phyloP scores from a whole-genome alignment of 2,329 filamentous ascomycete genomes.

The Talaromyces sp. region DNA sequence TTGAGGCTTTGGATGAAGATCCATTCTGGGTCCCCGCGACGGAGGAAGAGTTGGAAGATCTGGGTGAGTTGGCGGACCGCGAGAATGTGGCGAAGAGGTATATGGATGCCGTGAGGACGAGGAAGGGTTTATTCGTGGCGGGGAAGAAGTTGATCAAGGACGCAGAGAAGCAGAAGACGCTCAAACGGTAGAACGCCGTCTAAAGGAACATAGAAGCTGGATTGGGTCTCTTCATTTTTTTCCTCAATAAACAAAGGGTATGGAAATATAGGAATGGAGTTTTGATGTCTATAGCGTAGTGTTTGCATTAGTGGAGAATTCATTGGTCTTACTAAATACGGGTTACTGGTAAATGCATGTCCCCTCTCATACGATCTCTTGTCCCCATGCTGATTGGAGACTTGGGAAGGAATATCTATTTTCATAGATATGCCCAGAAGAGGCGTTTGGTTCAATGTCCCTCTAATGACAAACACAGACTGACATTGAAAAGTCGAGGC shows the following conservation, averaged over 20 bases:
- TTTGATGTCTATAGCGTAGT: not conserved
- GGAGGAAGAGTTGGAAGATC: conserved; percentile 92
- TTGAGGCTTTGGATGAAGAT: conserved; percentile 89
- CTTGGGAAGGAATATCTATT: conserved; percentile 2
- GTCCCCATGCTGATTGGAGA: not conserved
- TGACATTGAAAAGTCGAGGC: conserved; percentile 40
- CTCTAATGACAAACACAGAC: conserved; percentile 45
- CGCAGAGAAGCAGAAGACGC: conserved; percentile 85
- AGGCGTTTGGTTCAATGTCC: conserved; percentile 30
- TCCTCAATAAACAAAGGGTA: no score
- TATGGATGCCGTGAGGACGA: conserved; percentile 79
- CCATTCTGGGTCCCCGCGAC: conserved; percentile 97
- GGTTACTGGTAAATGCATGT: not conserved
- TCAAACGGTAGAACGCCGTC: conserved; percentile 51
- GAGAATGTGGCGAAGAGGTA: conserved; percentile 97
- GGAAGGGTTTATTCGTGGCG: conserved; percentile 85
- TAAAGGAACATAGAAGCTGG: not conserved
- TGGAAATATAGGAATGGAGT: not conserved
- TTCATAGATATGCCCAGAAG: not conserved
- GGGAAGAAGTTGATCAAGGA: conserved; percentile 70
- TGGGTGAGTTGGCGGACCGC: conserved; percentile 86
- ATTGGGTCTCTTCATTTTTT: no score
- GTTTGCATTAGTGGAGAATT: conserved; percentile 1
- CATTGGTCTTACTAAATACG: not conserved
- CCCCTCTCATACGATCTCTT: not conserved